These are phyloP conservation scores for Cladosporium sphaerospermum DNA, from an alignment of 2,329 filamentous ascomycete genomes.

Conservation along the genomic window DNA sequence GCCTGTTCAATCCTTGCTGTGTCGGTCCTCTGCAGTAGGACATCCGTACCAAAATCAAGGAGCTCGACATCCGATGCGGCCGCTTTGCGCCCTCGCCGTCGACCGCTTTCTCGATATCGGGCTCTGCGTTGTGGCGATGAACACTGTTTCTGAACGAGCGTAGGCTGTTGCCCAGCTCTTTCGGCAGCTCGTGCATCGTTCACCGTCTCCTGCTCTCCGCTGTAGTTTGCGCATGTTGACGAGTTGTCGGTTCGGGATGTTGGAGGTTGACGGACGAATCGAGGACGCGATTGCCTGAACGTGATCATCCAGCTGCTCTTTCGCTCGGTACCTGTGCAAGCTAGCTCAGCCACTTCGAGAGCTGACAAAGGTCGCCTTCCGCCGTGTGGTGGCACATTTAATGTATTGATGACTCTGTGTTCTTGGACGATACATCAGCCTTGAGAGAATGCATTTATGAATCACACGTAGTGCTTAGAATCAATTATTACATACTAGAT, in stretches of 20 bases:
- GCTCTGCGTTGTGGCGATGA: conserved; percentile 13
- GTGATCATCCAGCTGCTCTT: conserved; percentile 2
- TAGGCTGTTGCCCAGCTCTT: conserved; percentile 23
- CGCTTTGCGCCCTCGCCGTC: conserved; percentile 16
- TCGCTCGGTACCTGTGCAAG: neutral
- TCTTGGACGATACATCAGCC: no score
- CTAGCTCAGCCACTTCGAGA: no score
- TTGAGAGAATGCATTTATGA: no score
- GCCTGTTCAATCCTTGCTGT: neutral
- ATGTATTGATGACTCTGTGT: no score
- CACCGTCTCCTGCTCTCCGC: neutral
- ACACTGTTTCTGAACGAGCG: conserved; percentile 26
- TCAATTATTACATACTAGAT: no score
- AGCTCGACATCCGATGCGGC: neutral
- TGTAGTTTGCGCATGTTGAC: conserved; percentile 2
- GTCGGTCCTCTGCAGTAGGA: neutral
- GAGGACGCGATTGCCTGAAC: neutral
- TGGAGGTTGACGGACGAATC: neutral
- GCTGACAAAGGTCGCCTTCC: no score
- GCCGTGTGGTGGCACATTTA: no score
- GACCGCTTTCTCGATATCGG: conserved; percentile 18
- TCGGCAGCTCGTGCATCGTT: conserved; percentile 29
- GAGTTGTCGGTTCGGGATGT: neutral
- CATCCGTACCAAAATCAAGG: neutral
- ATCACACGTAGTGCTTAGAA: no score